Base-by-base conservation (phyloP, 2,329 filamentous ascomycete genomes). In the Cadophora gregata region DNA sequence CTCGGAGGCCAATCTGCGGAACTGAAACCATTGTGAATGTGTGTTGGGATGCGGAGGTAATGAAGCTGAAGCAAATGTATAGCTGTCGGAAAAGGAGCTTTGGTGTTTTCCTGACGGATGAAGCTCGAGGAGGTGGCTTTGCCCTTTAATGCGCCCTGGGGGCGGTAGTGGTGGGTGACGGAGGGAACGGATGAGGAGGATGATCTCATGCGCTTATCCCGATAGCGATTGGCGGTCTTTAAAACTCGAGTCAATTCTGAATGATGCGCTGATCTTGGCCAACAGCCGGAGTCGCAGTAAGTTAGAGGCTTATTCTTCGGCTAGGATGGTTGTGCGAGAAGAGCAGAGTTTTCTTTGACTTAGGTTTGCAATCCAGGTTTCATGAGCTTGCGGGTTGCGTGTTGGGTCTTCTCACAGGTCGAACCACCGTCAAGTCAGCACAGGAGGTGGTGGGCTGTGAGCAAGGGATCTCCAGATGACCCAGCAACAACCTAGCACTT, bases 1-100 rank as follows among this genome's bases (percentile, higher is more conserved):
- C 60, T 19, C 76, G 70, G n/a, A 77, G 67, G 27, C 16, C 59
- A 45, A 73, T 16, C 59, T 76, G 74, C 6, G 65, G 24, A 31
- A 75, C 10, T 27, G 67, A 65, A 63, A 51, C 62, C 72, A 75
- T 75, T 48, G 42, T 71, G 51, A 31, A n/a, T 36, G 14, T 24
- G 5, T 33, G 25, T 53, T 16, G n/a, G 10, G 33, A 45, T n/a
- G 21, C 12, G 9, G 21, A 47, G 42, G 7, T 12, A 21, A 10
- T 47, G 42, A 47, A 47, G 42, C n/a, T 47, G 7, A 3, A 9
- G 42, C 42, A 21, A 21, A 12, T 21, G 19, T 53, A 42, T 29
- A 33, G 29, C n/a, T 29, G 48, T 36, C 36, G 42, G 27, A 16
- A 16, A 27, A 31, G 14, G 47, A 25, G 50, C 31, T 24, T 55